Percentiles rank a stretch among this genome's conserved stretches.
phyloP scores from a whole-genome alignment of 2,329 filamentous ascomycete species.

The Xylariaceae sp. region DNA sequence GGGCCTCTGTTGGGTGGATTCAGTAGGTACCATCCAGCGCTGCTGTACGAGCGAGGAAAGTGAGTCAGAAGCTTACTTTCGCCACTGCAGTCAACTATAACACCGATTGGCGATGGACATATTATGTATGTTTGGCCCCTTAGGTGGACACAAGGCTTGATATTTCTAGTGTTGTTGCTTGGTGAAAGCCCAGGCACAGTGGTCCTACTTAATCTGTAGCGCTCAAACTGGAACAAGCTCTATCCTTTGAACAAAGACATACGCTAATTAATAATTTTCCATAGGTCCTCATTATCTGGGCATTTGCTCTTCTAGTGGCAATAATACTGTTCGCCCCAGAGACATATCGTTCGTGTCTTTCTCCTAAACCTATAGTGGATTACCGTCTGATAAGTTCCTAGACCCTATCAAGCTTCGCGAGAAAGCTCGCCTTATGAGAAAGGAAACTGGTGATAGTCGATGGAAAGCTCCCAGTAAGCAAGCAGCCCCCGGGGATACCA shows the following conservation, averaged over 20 bases:
- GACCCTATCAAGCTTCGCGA: slow-evolving; percentile 72
- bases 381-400: slow-evolving; percentile 30
- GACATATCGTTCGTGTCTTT: slow-evolving; percentile 70
- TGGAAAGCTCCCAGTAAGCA: slow-evolving; percentile 69
- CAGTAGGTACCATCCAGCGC: slow-evolving; percentile 43
- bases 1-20: slow-evolving; percentile 75
- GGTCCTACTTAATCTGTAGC: too few relatives aligned
- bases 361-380: background rate
- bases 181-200: too few relatives aligned
- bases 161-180: too few relatives aligned
- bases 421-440: slow-evolving; percentile 73
- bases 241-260: too few relatives aligned
- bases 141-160: background rate
- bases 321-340: slow-evolving; percentile 81
- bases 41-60: background rate
- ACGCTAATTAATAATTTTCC: slow-evolving; percentile 17
- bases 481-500: background rate
- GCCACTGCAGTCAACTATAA: slow-evolving; percentile 66
- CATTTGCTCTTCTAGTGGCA: slow-evolving; percentile 64
- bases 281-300: slow-evolving; percentile 77
- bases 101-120: slow-evolving; percentile 78
- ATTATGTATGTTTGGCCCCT: slow-evolving; percentile 60
- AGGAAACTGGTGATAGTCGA: slow-evolving; percentile 76
- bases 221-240: too few relatives aligned
- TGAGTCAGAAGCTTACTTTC: background rate